A percentile compares a stretch with the other conserved stretches of the same genome.
phyloP scores from a whole-genome alignment of 2,329 filamentous ascomycete genomes.

The Emergomyces orientalis region DNA sequence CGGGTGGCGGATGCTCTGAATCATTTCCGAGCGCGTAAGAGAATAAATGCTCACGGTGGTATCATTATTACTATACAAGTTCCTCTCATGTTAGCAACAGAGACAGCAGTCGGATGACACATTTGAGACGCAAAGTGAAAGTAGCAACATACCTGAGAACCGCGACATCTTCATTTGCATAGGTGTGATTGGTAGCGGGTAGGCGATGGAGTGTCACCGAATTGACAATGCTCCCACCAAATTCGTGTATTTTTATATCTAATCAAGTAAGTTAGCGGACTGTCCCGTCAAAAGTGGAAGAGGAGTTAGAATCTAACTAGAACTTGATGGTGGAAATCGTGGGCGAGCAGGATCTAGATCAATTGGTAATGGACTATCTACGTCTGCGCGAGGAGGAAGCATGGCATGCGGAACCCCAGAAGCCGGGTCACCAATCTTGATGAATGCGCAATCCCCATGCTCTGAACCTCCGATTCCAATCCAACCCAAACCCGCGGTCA shows the following conservation, averaged over 20 bases:
- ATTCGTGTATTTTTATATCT: slow-evolving; percentile 47
- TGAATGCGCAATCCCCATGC: slow-evolving; percentile 74
- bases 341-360: slow-evolving; percentile 31
- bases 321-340: slow-evolving; percentile 19
- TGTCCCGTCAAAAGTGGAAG: not conserved
- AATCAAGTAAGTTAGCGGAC: slow-evolving; percentile 22
- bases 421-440: slow-evolving; percentile 46
- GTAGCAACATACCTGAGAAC: slow-evolving; percentile 36
- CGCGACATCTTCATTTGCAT: slow-evolving; percentile 48
- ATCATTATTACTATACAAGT: slow-evolving; percentile 69
- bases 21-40: slow-evolving; percentile 55
- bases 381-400: slow-evolving; percentile 30
- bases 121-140: slow-evolving; percentile 16
- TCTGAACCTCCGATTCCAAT: slow-evolving; percentile 80
- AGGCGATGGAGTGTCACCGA: slow-evolving; percentile 56
- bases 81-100: not conserved
- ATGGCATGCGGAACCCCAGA: slow-evolving; percentile 13
- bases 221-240: slow-evolving; percentile 57
- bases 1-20: slow-evolving; percentile 64
- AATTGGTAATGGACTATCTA: slow-evolving; percentile 50
- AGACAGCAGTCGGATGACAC: slow-evolving; percentile 49
- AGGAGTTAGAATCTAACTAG: slow-evolving; percentile 15
- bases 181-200: slow-evolving; percentile 32
- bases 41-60: slow-evolving; percentile 77
- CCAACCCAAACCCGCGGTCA: slow-evolving; percentile 79